These are phyloP conservation scores for Microdochium trichocladiopsis DNA, from an alignment of 2,329 filamentous ascomycete species.

Conservation along the genomic window DNA sequence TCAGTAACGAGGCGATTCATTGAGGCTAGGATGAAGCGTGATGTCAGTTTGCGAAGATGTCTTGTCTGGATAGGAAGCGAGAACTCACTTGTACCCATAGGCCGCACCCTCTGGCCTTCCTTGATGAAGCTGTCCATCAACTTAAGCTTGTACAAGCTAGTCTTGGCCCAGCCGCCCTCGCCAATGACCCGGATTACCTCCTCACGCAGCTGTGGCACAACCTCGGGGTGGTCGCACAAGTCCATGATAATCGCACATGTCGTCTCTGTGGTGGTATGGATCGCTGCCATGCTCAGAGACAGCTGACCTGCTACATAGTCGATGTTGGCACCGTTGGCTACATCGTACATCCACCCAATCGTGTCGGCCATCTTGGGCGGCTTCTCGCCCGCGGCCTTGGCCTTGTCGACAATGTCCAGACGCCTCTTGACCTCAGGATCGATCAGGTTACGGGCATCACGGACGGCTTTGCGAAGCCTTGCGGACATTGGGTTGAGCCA, in stretches of 20 bases:
- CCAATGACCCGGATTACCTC: slow-evolving; percentile 30
- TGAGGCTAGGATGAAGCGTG: slow-evolving; percentile 10
- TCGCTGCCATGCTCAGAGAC: slow-evolving; percentile 27
- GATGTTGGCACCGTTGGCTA: slow-evolving; percentile 18
- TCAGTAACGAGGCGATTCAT: slow-evolving; percentile 22
- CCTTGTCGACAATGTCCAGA: slow-evolving; percentile 16
- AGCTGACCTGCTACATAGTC: slow-evolving; percentile 27
- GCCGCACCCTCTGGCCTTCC: slow-evolving; percentile 25
- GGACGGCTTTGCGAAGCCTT: slow-evolving; percentile 27
- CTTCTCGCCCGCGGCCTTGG: slow-evolving; percentile 15
- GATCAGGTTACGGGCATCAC: slow-evolving; percentile 26
- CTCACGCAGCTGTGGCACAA: slow-evolving; percentile 32
- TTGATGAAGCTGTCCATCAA: slow-evolving; percentile 34
- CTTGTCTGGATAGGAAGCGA: not conserved
- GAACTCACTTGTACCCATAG: slow-evolving; percentile 17
- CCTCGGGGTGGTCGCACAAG: slow-evolving; percentile 34
- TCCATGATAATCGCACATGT: slow-evolving; percentile 31
- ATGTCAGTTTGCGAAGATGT: not conserved
- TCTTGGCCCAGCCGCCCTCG: slow-evolving; percentile 23
- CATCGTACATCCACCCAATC: slow-evolving; percentile 35
- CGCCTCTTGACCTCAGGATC: slow-evolving; percentile 20
- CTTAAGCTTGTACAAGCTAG: slow-evolving; percentile 22
- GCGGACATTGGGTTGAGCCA: slow-evolving; percentile 33
- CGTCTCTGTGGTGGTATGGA: slow-evolving; percentile 32
- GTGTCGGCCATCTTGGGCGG: slow-evolving; percentile 27